Base-by-base conservation (phyloP, 768 basidiomycete genomes). In the Auricularia auricula-judae region DNA sequence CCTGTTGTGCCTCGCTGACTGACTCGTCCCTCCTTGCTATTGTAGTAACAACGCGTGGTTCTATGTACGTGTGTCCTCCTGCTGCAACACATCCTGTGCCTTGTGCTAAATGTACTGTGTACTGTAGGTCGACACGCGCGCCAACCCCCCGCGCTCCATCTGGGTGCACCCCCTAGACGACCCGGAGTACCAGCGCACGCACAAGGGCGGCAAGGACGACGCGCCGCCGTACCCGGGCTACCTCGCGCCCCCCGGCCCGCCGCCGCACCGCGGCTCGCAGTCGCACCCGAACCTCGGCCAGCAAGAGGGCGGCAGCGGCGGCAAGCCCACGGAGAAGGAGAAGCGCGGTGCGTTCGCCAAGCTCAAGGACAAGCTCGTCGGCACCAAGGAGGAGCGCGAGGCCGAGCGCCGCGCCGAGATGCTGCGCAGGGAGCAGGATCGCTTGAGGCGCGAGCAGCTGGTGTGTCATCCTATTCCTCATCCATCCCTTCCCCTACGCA, bases 151-250 rank as follows among this genome's bases (percentile, higher is more conserved):
- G 1, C 81, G 88, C 0, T 79, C 83, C 0, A 88, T 84, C 68
- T 91, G 88, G 89, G 78, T 79, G 1, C 87, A 91, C 70, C 88
- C 89, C 1, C 82, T 82, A 65, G 85, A 89, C 64, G 87, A 89
- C 70, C 82, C 85, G 58, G 77, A 82, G 62, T 89, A 80, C 72
- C 76, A 3, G 80, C 82, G 58, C 81, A 86, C 66, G 83, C 85
- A 7, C 80, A 83, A 3, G 66, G 75, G 79, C 29, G 29, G 29
- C 64, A 79, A 80, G 66, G 68, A 76, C 18, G 68, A 68, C 18
- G 67, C 67, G 14, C 51, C 64, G 34, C 21, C 47, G 33, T 53
- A 44, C 11, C 23, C n/a, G 36, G 47, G 63, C 29, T 62, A 59
- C 36, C 59, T 51, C n/a, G 21, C 47, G 62, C 43, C 44, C 4